Evolutionary conservation across 2,329 filamentous ascomycete genomes (phyloP).

Genomic region (Pestalotiopsis fici): DNA sequence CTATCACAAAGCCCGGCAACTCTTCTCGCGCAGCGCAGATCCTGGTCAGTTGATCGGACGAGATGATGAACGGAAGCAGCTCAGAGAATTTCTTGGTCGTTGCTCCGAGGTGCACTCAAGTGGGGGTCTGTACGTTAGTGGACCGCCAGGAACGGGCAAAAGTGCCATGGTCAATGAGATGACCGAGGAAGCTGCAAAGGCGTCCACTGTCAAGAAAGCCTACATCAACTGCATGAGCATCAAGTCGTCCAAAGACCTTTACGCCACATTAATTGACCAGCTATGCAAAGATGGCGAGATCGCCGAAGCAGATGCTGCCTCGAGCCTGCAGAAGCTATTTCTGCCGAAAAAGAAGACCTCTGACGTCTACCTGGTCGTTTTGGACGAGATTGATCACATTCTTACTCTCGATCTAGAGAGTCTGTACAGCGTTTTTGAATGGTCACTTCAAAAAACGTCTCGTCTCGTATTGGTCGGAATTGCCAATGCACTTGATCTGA

Average conservation of each 20-base stretch:
- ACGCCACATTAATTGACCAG: constrained; percentile 75
- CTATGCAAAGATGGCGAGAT: constrained; percentile 60
- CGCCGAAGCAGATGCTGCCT: constrained; percentile 66
- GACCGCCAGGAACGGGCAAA: constrained; percentile 94
- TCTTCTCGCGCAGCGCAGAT: constrained; percentile 80
- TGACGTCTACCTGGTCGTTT: constrained; percentile 75
- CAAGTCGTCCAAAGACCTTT: constrained; percentile 84
- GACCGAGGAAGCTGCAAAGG: constrained; percentile 57
- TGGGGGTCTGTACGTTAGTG: constrained; percentile 92
- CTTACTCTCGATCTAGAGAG: constrained; percentile 86
- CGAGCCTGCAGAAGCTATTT: constrained; percentile 71
- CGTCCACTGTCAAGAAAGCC: constrained; percentile 62
- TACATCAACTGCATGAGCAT: constrained; percentile 98
- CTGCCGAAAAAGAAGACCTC: constrained; percentile 57
- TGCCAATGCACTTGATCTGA: constrained; percentile 93
- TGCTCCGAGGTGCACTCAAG: constrained; percentile 61
- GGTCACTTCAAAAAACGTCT: constrained; percentile 83
- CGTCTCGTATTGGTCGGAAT: constrained; percentile 86
- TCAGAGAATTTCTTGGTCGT: constrained; percentile 69
- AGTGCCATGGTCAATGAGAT: constrained; percentile 89
- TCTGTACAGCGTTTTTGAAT: constrained; percentile 93
- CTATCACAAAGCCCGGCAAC: constrained; percentile 83
- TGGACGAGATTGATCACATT: constrained; percentile 96
- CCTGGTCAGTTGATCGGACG: constrained; percentile 78
- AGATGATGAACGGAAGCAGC: constrained; percentile 65